A percentile compares a stretch with the other conserved stretches of the same genome.
These are phyloP conservation scores for Withania somnifera DNA, from an alignment of 305 asterid species.

Conservation along the genomic window DNA sequence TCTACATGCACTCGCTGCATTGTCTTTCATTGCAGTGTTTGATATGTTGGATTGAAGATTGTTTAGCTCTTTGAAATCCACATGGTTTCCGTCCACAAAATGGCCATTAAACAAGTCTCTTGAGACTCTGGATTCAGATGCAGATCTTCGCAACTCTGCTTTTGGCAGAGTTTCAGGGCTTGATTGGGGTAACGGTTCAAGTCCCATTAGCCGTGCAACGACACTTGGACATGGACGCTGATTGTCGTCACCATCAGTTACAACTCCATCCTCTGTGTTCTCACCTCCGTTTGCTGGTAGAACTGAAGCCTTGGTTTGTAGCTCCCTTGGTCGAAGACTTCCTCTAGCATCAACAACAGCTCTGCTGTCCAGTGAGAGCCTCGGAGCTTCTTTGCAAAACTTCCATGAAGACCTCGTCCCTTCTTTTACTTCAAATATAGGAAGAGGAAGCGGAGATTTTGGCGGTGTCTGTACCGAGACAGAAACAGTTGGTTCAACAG, in stretches of 20 bases:
- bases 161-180: slow-evolving; percentile 27
- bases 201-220: slow-evolving; percentile 93
- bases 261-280: slow-evolving; percentile 24
- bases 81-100: slow-evolving; percentile 27
- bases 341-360: slow-evolving; percentile 89
- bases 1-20: not conserved
- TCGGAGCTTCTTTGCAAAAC: slow-evolving; percentile 63
- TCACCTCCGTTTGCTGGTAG: slow-evolving; percentile 21
- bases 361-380: slow-evolving; percentile 88
- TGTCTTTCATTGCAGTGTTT: slow-evolving; percentile 11
- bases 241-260: slow-evolving; percentile 27
- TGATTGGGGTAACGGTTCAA: slow-evolving; percentile 61
- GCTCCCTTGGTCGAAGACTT: slow-evolving; percentile 64
- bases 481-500: not conserved
- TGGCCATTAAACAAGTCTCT: slow-evolving; percentile 60
- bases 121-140: slow-evolving; percentile 82
- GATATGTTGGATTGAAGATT: slow-evolving; percentile 13
- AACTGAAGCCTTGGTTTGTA: slow-evolving; percentile 33
- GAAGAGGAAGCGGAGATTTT: slow-evolving; percentile 42
- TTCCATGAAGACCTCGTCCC: slow-evolving; percentile 70
- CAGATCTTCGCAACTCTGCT: slow-evolving; percentile 79
- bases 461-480: slow-evolving; percentile 24
- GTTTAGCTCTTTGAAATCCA: slow-evolving; percentile 19
- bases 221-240: slow-evolving; percentile 72
- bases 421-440: slow-evolving; percentile 46